phyloP scores from a whole-genome alignment of 257 asterid species.

The Salvia hispanica region DNA sequence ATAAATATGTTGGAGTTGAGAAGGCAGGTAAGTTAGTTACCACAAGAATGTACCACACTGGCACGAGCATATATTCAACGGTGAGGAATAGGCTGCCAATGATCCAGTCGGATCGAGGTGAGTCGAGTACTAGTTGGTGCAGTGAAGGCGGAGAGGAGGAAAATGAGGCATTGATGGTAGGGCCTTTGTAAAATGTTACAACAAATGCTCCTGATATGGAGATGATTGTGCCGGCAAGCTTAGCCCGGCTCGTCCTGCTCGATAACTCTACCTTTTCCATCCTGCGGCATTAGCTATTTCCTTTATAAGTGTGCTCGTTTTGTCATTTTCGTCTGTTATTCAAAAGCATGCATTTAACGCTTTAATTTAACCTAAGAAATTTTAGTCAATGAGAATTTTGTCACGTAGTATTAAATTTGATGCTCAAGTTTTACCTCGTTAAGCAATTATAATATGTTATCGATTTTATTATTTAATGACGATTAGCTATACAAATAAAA shows the following conservation, averaged over 20 bases:
- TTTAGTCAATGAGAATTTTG: no score
- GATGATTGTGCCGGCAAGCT: slow-evolving; percentile 68
- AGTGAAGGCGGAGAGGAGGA: slow-evolving; percentile 25
- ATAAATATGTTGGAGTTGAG: background rate
- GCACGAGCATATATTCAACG: slow-evolving; percentile 67
- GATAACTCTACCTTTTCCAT: slow-evolving; percentile 72
- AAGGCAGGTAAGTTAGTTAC: slow-evolving; percentile 31
- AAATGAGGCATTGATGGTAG: slow-evolving; percentile 42
- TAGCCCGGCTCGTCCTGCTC: slow-evolving; percentile 65
- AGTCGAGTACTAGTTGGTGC: slow-evolving; percentile 30
- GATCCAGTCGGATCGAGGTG: slow-evolving; percentile 66
- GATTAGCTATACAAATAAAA: no score
- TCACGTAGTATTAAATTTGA: no score
- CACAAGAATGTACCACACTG: slow-evolving; percentile 93
- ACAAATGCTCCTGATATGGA: slow-evolving; percentile 83
- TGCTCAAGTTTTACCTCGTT: no score
- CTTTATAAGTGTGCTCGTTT: no score
- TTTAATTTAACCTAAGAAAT: no score
- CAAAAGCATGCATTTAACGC: no score
- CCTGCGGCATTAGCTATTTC: slow-evolving; percentile 32
- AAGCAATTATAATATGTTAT: no score
- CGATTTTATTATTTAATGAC: no score
- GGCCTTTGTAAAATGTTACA: slow-evolving; percentile 82
- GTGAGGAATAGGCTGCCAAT: slow-evolving; percentile 75
- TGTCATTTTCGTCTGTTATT: no score